Percentiles rank a stretch among this genome's conserved stretches.
Evolutionary conservation across 2,329 filamentous ascomycete species (phyloP).

Genomic region (Pseudogymnoascus sp.): DNA sequence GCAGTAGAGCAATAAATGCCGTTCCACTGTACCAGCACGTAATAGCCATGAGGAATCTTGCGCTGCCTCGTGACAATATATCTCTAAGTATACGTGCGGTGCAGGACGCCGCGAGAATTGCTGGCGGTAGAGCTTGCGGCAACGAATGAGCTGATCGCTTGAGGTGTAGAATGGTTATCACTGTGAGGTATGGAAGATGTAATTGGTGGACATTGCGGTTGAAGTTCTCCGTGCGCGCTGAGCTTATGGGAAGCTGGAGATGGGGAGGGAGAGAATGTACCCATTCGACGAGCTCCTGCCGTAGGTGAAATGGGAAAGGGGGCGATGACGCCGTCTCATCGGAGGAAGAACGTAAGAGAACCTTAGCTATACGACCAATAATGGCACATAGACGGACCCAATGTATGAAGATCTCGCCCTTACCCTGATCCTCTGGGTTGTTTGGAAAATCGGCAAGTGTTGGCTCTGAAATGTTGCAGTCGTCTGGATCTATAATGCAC

Average conservation of each 20-base stretch:
- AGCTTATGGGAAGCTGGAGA: conserved; percentile 29
- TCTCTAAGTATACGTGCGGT: conserved; percentile 34
- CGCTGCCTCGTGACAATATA: conserved; percentile 32
- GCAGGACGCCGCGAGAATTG: conserved; percentile 34
- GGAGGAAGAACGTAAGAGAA: conserved; percentile 25
- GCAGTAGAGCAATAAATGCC: conserved; percentile 35
- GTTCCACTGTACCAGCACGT: conserved; percentile 38
- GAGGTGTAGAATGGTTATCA: conserved; percentile 35
- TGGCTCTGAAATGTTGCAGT: conserved; percentile 34
- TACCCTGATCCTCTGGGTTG: conserved; percentile 24
- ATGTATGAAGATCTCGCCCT: conserved; percentile 35
- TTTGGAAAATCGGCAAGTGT: conserved; percentile 33
- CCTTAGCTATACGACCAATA: conserved; percentile 35
- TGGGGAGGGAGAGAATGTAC: conserved; percentile 29
- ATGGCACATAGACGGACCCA: conserved; percentile 36
- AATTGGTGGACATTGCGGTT: conserved; percentile 37
- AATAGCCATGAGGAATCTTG: conserved; percentile 36
- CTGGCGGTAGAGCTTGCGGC: conserved; percentile 32
- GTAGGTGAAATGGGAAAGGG: conserved; percentile 24
- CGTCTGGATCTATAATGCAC: conserved; percentile 36
- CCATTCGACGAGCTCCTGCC: conserved; percentile 32
- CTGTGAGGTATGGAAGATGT: conserved; percentile 36
- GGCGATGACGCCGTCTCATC: neutral
- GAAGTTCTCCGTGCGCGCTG: conserved; percentile 28
- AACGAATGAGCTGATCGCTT: conserved; percentile 31